A percentile compares a stretch with the other conserved stretches of the same genome.
Conservation (phyloP, 441 rosid genomes). For the Kokia cookei region DNA sequence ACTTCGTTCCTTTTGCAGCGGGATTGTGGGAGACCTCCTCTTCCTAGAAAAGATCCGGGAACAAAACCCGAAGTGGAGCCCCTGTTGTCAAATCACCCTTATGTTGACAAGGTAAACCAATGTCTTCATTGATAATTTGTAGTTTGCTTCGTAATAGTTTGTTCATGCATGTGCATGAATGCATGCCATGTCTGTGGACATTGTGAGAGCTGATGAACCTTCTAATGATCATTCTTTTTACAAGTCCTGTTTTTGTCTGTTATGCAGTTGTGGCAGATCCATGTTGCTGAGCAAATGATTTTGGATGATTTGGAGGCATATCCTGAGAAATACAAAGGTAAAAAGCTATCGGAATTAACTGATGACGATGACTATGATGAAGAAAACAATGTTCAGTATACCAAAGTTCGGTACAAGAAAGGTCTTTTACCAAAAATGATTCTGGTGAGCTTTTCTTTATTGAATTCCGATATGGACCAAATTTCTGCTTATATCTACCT, state of each 20-base stretch:
- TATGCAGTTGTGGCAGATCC: constrained; percentile 91
- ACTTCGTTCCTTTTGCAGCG: constrained; percentile 43
- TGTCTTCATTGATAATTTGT: not conserved
- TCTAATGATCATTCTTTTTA: not conserved
- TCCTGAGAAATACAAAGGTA: constrained; percentile 78
- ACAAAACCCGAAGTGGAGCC: constrained; percentile 79
- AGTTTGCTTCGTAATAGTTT: not conserved
- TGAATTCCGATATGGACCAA: not conserved
- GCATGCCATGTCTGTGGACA: not conserved
- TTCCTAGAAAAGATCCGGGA: constrained; percentile 76
- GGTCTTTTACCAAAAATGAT: constrained; percentile 53
- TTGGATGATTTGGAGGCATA: constrained; percentile 78
- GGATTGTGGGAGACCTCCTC: constrained; percentile 87
- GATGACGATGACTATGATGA: constrained; percentile 77
- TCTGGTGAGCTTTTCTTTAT: constrained; percentile 45
- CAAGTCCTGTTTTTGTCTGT: constrained; percentile 10
- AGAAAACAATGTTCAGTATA: constrained; percentile 48
- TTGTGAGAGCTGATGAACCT: not conserved
- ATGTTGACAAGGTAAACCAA: constrained; percentile 66
- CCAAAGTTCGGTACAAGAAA: constrained; percentile 61
- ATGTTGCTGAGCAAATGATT: constrained; percentile 94
- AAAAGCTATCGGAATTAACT: constrained; percentile 69
- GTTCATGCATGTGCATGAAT: not conserved
- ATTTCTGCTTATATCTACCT: constrained; percentile 11
- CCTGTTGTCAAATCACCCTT: constrained; percentile 85